Evolutionary conservation across 1,284 basidiomycete genomes (phyloP).

Genomic region (Neotropicomus parvogracilis): DNA sequence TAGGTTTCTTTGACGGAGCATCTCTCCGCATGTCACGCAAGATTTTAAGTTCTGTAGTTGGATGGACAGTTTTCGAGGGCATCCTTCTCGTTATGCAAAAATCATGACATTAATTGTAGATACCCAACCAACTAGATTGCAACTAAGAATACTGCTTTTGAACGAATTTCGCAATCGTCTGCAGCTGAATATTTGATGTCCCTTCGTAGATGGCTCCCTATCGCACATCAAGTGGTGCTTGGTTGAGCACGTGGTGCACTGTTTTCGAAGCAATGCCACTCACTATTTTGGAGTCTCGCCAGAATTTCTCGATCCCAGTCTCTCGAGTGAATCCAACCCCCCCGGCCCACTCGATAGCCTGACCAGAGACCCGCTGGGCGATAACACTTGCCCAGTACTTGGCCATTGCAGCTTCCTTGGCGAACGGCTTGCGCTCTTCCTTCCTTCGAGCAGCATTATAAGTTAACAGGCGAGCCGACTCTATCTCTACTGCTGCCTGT

Average conservation of each 20-base stretch:
- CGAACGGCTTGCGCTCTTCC: slow-evolving; percentile 86
- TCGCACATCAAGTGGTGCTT: slow-evolving; percentile 8
- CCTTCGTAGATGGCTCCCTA: slow-evolving; percentile 94
- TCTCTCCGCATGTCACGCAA: slow-evolving; percentile 83
- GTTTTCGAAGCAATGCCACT: slow-evolving; percentile 32
- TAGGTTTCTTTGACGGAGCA: slow-evolving; percentile 84
- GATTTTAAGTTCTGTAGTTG: slow-evolving; percentile 86
- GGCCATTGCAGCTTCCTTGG: slow-evolving; percentile 95
- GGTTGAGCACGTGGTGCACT: neutral
- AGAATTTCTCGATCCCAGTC: slow-evolving; percentile 92
- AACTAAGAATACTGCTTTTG: slow-evolving; percentile 69
- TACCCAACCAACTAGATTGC: neutral
- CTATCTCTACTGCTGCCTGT: slow-evolving; percentile 83
- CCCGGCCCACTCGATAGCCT: slow-evolving; percentile 96
- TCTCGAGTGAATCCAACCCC: slow-evolving; percentile 94
- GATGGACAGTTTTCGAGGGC: slow-evolving; percentile 91
- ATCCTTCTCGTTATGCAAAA: slow-evolving; percentile 61
- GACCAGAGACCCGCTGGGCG: slow-evolving; percentile 84
- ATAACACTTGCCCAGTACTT: slow-evolving; percentile 89
- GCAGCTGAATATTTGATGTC: slow-evolving; percentile 93
- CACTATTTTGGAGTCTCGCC: slow-evolving; percentile 94
- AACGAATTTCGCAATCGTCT: slow-evolving; percentile 92
- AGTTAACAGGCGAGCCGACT: slow-evolving; percentile 88
- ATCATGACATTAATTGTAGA: slow-evolving; percentile 7
- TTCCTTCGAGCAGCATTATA: slow-evolving; percentile 96